Conservation (phyloP, 176 grass and related monocot genomes). For the Elymus sibiricus region DNA sequence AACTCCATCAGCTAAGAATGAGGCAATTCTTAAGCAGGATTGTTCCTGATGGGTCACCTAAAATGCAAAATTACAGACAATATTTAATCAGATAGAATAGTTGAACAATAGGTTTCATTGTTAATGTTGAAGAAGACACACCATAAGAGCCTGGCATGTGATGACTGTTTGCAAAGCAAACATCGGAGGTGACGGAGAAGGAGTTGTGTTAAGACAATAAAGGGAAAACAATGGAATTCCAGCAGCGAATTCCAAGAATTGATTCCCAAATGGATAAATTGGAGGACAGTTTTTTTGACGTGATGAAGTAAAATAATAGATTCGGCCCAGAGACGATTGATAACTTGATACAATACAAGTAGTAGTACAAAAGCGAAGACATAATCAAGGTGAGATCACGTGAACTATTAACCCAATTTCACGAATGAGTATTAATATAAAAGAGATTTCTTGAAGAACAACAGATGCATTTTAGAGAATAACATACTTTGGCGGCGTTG, state of each 20-base stretch:
- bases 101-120: not conserved
- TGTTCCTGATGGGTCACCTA: conserved; percentile 92
- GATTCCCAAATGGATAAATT: no score
- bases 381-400: no score
- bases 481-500: no score
- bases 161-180: conserved; percentile 89
- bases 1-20: no score
- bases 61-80: conserved; percentile 21
- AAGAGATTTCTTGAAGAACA: no score
- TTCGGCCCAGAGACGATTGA: conserved; percentile 16
- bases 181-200: conserved; percentile 88
- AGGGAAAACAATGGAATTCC: no score
- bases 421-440: no score
- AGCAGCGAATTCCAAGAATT: no score
- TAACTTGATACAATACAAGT: not conserved
- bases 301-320: conserved; percentile 35
- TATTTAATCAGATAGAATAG: conserved; percentile 32
- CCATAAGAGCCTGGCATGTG: conserved; percentile 78
- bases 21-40: no score
- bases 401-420: no score
- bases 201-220: no score
- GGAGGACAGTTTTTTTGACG: conserved; percentile 90
- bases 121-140: conserved; percentile 31
- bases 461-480: no score
- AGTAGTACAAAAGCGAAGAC: conserved; percentile 5